Percentiles rank a stretch among this genome's conserved stretches.
These are phyloP conservation scores for Ascochyta viciae-villosae DNA, from an alignment of 2,329 filamentous ascomycete species.

Conservation along the genomic window DNA sequence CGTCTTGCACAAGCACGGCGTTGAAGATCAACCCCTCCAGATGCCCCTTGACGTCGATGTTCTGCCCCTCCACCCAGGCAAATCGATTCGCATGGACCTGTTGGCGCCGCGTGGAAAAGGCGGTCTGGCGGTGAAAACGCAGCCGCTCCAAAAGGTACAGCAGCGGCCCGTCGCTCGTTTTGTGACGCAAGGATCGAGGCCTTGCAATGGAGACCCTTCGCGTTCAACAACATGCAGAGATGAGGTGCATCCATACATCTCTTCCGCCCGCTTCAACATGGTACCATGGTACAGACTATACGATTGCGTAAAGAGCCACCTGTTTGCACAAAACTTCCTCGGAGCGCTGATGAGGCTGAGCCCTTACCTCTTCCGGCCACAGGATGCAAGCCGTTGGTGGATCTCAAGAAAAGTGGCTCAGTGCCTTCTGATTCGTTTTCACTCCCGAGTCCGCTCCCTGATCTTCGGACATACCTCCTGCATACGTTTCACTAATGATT, in stretches of 20 bases:
- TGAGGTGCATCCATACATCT: not conserved
- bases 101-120: conserved; percentile 41
- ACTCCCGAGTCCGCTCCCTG: conserved; percentile 19
- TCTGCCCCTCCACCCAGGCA: conserved; percentile 34
- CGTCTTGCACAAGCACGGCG: conserved; percentile 12
- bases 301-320: not conserved
- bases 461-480: conserved; percentile 34
- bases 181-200: conserved; percentile 29
- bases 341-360: conserved; percentile 11
- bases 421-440: conserved; percentile 27
- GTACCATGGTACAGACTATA: not conserved
- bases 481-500: conserved; percentile 25
- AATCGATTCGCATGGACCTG: conserved; percentile 41
- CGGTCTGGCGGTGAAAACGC: conserved; percentile 45
- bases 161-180: conserved; percentile 32
- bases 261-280: not conserved
- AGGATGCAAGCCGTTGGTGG: conserved; percentile 33
- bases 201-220: conserved; percentile 20
- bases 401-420: conserved; percentile 23
- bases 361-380: conserved; percentile 11
- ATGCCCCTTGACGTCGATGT: conserved; percentile 35
- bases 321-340: not conserved
- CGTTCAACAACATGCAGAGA: conserved; percentile 1
- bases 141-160: conserved; percentile 36
- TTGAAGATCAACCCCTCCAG: conserved; percentile 28